A percentile compares a stretch with the other conserved stretches of the same genome.
Evolutionary conservation across 2,329 filamentous ascomycete genomes (phyloP).

Genomic region (Pseudomassariella vexata): DNA sequence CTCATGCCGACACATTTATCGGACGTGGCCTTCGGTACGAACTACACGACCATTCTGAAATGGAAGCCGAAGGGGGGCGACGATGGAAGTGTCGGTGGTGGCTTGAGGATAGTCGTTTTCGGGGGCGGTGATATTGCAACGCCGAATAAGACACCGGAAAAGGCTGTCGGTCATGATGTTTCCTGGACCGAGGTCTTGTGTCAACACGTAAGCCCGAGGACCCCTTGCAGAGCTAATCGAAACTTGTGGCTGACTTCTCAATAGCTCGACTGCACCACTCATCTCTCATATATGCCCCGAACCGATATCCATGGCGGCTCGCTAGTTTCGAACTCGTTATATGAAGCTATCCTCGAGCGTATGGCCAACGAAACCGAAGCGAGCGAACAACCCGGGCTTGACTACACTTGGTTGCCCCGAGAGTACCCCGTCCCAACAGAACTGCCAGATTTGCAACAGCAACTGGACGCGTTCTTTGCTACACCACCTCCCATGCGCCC

Average conservation of each 20-base stretch:
- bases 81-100: constrained; percentile 14
- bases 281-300: constrained; percentile 39
- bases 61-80: constrained; percentile 6
- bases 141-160: constrained; percentile 18
- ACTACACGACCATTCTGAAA: constrained; percentile 7
- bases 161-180: constrained; percentile 9
- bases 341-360: constrained; percentile 38
- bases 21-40: constrained; percentile 4
- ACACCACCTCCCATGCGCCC: constrained; percentile 24
- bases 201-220: constrained; percentile 31
- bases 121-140: constrained; percentile 43
- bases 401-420: constrained; percentile 37
- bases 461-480: constrained; percentile 40
- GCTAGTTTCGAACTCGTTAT: constrained; percentile 49
- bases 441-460: constrained; percentile 35
- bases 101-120: constrained; percentile 46
- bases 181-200: constrained; percentile 45
- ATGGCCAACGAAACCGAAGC: constrained; percentile 14
- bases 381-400: constrained; percentile 28
- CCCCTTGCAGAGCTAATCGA: background rate
- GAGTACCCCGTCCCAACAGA: constrained; percentile 35
- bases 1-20: constrained; percentile 9
- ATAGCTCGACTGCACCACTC: constrained; percentile 37
- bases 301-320: constrained; percentile 44
- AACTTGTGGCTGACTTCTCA: constrained; percentile 19